Evolutionary conservation across 2,329 filamentous ascomycete genomes (phyloP), one percentile per base, ranked within the genome.

Genomic region (Scedosporium aurantiacum): DNA sequence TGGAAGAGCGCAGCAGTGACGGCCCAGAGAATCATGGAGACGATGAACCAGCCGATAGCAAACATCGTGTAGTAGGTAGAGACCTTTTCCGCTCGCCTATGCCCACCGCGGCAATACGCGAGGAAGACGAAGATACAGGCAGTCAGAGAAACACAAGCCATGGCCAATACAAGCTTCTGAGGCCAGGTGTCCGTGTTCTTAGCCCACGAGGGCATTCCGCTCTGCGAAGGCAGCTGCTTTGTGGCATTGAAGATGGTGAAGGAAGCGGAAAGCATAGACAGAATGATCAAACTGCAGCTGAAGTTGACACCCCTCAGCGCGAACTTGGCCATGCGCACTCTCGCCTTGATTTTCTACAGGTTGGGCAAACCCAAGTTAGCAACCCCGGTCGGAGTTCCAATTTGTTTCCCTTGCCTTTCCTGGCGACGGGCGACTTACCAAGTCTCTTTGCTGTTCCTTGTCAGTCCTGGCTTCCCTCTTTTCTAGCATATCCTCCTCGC

Each of bases 221-320:
- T 96, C 66, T 93, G 84, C 14, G 84, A 70, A 40, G 91, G 84
- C 1, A 99, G 79, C 16, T 76, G 60, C 71, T 84, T 90, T 63
- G 94, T 97, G 58, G 91, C 83, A 73, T 94, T 91, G 84, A 99
- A 99, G 73, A 99, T 92, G 67, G 86, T 78, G 70, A 99, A 90
- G 3, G 90, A 91, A n/a, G 90, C 84, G 14, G 89, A 86, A 60
- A 99, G 79, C 84, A 99, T 93, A 64, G 91, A 81, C 62, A 99
- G 82, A 66, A 99, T 90, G 71, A 99, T 97, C 63, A 97, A 81
- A 73, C 90, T 93, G 80, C 94, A 99, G 74, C 90, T 91, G 75
- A 99, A 97, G 81, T 93, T 97, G 76, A 97, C 89, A 62, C 91
- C 88, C 66, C 94, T 88, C n/a, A 99, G 86, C 64, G 96, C 84